Conservation (phyloP, 2,329 filamentous ascomycete genomes). For the Talaromyces verruculosus region DNA sequence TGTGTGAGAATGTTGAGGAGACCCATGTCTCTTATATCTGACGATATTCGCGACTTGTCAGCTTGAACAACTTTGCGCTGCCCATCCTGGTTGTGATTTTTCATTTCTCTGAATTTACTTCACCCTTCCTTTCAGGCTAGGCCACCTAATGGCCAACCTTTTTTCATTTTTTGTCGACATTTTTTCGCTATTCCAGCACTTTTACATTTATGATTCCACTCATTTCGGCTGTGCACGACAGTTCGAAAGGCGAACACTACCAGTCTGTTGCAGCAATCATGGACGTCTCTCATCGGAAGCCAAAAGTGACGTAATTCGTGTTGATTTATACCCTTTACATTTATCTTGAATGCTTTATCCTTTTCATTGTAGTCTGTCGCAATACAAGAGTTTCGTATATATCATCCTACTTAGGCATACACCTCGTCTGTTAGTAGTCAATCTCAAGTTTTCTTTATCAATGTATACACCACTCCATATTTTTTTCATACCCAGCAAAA, state of each 20-base stretch:
- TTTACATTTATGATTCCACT: slow-evolving; percentile 3
- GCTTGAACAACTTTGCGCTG: slow-evolving; percentile 3
- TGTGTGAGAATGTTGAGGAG: slow-evolving; percentile 7
- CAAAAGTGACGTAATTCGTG: slow-evolving; percentile 9
- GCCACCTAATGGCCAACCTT: neutral
- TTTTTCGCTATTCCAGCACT: neutral
- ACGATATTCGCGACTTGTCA: slow-evolving; percentile 8
- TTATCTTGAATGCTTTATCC: neutral
- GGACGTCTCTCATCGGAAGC: slow-evolving; percentile 10
- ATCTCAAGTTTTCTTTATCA: too few species aligned
- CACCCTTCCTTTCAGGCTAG: neutral
- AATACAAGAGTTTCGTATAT: neutral
- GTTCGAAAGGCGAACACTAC: neutral
- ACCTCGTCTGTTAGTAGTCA: too few species aligned
- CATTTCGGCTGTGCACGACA: neutral
- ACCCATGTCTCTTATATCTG: slow-evolving; percentile 9
- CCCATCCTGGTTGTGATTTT: slow-evolving; percentile 1
- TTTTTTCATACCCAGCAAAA: neutral
- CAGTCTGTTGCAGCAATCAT: slow-evolving; percentile 1
- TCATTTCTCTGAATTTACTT: slow-evolving; percentile 9
- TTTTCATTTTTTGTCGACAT: neutral
- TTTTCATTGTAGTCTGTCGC: neutral
- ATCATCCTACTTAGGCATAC: too few species aligned
- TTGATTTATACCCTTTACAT: slow-evolving; percentile 15
- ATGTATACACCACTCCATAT: neutral